Percentiles rank a stretch among this genome's conserved stretches.
Evolutionary conservation across 441 rosid genomes (phyloP).

Genomic region (Hura crepitans): DNA sequence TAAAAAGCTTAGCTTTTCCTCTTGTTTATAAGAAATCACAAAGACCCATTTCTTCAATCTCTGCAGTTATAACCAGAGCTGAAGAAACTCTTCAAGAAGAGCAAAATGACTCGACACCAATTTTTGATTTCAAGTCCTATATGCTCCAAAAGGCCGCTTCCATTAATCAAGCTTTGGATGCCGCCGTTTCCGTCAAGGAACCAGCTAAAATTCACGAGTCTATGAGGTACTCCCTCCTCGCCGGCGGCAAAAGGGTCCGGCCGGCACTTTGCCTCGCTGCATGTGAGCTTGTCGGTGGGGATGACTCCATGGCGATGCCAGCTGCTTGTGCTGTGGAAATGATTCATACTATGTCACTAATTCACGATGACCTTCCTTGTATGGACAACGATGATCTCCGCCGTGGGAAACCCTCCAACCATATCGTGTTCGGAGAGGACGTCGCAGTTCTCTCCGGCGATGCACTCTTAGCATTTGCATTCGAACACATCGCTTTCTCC

Average conservation of each 20-base stretch:
- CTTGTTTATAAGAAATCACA: conserved; percentile 11
- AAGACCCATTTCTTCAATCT: conserved; percentile 32
- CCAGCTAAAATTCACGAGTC: conserved; percentile 74
- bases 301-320: conserved; percentile 59
- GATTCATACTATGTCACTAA: conserved; percentile 85
- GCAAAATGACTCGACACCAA: conserved; percentile 28
- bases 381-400: conserved; percentile 94
- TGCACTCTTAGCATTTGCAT: conserved; percentile 69
- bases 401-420: conserved; percentile 82
- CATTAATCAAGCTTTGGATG: conserved; percentile 61
- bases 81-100: conserved; percentile 36
- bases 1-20: conserved; percentile 9
- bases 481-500: conserved; percentile 62
- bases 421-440: conserved; percentile 72
- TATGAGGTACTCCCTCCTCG: conserved; percentile 84
- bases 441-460: conserved; percentile 86
- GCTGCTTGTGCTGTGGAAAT: conserved; percentile 81
- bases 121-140: conserved; percentile 67
- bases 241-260: conserved; percentile 76
- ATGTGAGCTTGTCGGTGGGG: conserved; percentile 70
- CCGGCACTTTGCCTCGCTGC: conserved; percentile 72
- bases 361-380: conserved; percentile 82
- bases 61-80: conserved; percentile 45
- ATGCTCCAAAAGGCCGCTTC: conserved; percentile 47
- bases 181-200: conserved; percentile 50